Evolutionary conservation across 495 filamentous ascomycete species (phyloP).

Genomic region (Chaetomium cochliodes): DNA sequence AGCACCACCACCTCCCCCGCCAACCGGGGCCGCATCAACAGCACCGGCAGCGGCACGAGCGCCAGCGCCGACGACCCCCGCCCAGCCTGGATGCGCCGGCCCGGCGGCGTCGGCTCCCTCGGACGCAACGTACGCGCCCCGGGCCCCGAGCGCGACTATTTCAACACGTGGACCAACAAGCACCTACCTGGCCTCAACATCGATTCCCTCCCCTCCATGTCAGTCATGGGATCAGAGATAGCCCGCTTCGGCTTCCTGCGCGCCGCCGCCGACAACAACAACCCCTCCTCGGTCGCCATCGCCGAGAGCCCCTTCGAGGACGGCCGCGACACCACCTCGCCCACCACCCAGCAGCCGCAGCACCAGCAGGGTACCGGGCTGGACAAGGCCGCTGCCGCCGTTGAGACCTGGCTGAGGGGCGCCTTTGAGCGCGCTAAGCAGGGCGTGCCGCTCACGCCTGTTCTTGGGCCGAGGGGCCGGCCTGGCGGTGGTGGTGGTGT

Average conservation of each 20-base stretch:
- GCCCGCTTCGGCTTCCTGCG: conserved; percentile 51
- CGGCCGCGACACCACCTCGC: conserved; percentile 38
- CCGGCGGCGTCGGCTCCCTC: conserved; percentile 82
- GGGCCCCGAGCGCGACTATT: conserved; percentile 73
- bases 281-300: conserved; percentile 37
- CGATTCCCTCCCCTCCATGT: conserved; percentile 55
- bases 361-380: conserved; percentile 47
- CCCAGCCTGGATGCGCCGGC: conserved; percentile 64
- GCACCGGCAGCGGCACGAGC: conserved; percentile 35
- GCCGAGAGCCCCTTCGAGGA: conserved; percentile 53
- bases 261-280: conserved; percentile 34
- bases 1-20: conserved; percentile 20
- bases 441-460: conserved; percentile 45
- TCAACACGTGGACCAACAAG: conserved; percentile 75
- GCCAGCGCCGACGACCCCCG: conserved; percentile 32
- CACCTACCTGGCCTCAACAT: conserved; percentile 71
- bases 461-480: conserved; percentile 42
- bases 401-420: conserved; percentile 87
- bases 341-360: conserved; percentile 14
- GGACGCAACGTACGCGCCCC: conserved; percentile 64
- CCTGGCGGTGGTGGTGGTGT: conserved; percentile 38
- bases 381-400: conserved; percentile 77
- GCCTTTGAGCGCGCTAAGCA: conserved; percentile 58
- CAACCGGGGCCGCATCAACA: conserved; percentile 23
- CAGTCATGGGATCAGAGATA: conserved; percentile 49